A percentile compares a stretch with the other conserved stretches of the same genome.
Conservation (phyloP, 345 rosid genomes). For the Garcia nutans region DNA sequence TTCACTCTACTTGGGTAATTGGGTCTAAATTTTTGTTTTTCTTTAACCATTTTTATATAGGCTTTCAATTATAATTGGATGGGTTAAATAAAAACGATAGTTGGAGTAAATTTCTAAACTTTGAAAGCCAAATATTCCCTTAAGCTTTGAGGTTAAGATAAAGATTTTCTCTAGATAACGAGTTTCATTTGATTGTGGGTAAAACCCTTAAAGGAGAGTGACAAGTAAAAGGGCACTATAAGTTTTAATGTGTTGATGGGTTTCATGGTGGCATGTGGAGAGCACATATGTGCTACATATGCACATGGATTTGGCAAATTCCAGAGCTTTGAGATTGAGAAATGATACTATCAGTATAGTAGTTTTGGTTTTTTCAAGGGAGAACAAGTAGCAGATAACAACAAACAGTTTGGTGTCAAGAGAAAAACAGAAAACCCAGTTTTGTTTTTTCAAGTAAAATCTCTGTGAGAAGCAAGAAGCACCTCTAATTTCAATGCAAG, state of each 20-base stretch:
- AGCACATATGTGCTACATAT: constrained; percentile 16
- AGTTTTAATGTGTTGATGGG: neutral
- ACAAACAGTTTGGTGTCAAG: constrained; percentile 17
- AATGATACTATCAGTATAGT: neutral
- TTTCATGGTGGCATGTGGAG: constrained; percentile 30
- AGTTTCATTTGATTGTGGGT: constrained; percentile 13
- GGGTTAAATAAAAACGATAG: too few relatives aligned
- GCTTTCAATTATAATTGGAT: too few relatives aligned
- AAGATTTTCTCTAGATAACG: neutral
- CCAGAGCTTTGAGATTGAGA: constrained; percentile 30
- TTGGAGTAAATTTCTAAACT: too few relatives aligned
- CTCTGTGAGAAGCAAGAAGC: neutral
- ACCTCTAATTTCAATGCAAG: neutral
- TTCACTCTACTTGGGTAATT: neutral
- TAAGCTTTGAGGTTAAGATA: too few relatives aligned
- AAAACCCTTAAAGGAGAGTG: neutral
- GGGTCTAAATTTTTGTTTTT: neutral
- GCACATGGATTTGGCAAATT: constrained; percentile 39
- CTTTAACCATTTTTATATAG: too few relatives aligned
- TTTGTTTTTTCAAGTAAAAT: constrained; percentile 3
- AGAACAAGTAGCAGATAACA: constrained; percentile 30
- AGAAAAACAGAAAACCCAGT: neutral
- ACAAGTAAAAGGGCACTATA: neutral
- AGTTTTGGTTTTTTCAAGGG: constrained; percentile 25
- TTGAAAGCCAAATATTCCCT: too few relatives aligned